These are phyloP conservation scores for Lyophyllum atratum DNA, from an alignment of 768 basidiomycete species.

Conservation along the genomic window DNA sequence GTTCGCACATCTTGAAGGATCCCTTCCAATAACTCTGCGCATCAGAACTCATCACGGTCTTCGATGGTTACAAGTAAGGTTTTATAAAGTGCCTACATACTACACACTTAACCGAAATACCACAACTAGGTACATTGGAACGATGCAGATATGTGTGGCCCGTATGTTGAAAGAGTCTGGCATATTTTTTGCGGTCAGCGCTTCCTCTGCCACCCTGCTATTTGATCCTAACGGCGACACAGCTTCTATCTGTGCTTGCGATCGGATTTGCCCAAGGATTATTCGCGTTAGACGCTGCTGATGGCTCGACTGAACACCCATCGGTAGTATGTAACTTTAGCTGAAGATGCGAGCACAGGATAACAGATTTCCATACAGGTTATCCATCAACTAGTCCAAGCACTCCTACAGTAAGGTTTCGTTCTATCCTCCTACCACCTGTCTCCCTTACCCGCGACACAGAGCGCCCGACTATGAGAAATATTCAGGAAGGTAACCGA, in stretches of 20 bases:
- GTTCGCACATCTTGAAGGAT: not conserved
- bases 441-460: not conserved
- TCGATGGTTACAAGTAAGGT: conserved; percentile 76
- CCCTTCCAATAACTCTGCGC: not conserved
- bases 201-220: conserved; percentile 14
- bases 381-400: conserved; percentile 73
- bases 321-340: conserved; percentile 38
- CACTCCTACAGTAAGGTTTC: conserved; percentile 68
- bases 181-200: conserved; percentile 84
- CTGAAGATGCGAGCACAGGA: too few relatives aligned
- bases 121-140: conserved; percentile 71
- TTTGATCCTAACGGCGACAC: conserved; percentile 4
- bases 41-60: conserved; percentile 75
- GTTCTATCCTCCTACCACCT: not conserved
- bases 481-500: conserved; percentile 49
- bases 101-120: not conserved
- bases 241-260: conserved; percentile 82
- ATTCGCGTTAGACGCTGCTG: conserved; percentile 89
- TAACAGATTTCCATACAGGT: conserved; percentile 41
- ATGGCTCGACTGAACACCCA: conserved; percentile 66
- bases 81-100: not conserved
- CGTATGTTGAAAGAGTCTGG: conserved; percentile 93
- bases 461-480: conserved; percentile 70
- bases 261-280: conserved; percentile 86
- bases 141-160: conserved; percentile 91